phyloP scores from a whole-genome alignment of 2,329 filamentous ascomycete species.

The Periconia sp. region DNA sequence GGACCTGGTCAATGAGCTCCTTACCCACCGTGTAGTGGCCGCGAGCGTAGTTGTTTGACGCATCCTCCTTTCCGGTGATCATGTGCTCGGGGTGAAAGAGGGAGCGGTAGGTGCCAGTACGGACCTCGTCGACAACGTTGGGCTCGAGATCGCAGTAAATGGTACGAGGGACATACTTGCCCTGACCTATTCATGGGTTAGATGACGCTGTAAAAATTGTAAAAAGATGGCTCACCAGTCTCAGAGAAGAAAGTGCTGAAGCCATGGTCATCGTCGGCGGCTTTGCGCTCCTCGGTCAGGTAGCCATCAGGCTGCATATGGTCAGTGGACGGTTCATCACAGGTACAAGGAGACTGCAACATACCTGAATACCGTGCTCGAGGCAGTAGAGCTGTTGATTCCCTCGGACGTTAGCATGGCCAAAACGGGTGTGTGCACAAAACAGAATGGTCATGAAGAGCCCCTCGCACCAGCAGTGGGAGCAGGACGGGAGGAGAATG shows the following conservation, averaged over 20 bases:
- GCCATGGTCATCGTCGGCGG: conserved; percentile 86
- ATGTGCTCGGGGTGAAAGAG: conserved; percentile 99
- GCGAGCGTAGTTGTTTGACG: conserved; percentile 99
- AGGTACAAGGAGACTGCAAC: conserved; percentile 31
- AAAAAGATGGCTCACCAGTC: conserved; percentile 69
- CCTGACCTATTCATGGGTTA: conserved; percentile 67
- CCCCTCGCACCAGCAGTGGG: conserved; percentile 23
- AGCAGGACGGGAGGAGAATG: conserved; percentile 9
- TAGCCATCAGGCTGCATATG: conserved; percentile 87
- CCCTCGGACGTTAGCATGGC: conserved; percentile 23
- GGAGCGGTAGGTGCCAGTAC: conserved; percentile 92
- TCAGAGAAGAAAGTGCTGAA: conserved; percentile 99
- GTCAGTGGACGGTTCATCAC: not conserved
- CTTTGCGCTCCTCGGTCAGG: conserved; percentile 97
- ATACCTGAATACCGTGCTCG: conserved; percentile 98
- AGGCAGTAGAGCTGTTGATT: conserved; percentile 89
- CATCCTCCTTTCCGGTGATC: conserved; percentile 99
- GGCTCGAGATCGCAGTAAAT: conserved; percentile 99
- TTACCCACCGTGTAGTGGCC: conserved; percentile 99
- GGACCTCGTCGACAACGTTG: conserved; percentile 98
- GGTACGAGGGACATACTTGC: conserved; percentile 97
- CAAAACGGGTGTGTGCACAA: conserved; percentile 12
- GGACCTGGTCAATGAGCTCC: conserved; percentile 96
- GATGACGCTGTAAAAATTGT: not conserved
- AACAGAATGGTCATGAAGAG: conserved; percentile 32